These are phyloP conservation scores for Yamadazyma olivae DNA, from an alignment of 805 yeast genomes.

Conservation along the genomic window DNA sequence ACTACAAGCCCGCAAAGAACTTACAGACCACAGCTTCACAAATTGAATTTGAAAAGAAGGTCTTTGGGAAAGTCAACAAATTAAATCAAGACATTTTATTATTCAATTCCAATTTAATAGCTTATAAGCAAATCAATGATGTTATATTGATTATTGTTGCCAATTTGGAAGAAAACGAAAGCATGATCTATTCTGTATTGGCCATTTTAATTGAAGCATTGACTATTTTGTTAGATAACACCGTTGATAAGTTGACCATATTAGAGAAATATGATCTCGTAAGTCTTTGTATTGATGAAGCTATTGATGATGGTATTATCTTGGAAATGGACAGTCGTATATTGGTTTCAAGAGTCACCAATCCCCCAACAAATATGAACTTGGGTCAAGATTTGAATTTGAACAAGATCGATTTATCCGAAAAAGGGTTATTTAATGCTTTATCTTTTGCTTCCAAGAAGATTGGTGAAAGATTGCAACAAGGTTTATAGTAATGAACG, in stretches of 20 bases:
- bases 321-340: conserved; percentile 86
- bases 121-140: conserved; percentile 85
- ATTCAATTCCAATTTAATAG: conserved; percentile 73
- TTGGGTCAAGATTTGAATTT: conserved; percentile 54
- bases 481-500: conserved; percentile 37
- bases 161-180: conserved; percentile 79
- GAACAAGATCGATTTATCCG: conserved; percentile 62
- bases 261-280: conserved; percentile 84
- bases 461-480: conserved; percentile 44
- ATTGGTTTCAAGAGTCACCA: conserved; percentile 88
- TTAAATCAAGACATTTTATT: conserved; percentile 77
- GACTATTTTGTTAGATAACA: conserved; percentile 65
- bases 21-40: conserved; percentile 52
- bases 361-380: conserved; percentile 52
- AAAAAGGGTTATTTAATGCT: conserved; percentile 77
- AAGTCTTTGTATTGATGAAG: conserved; percentile 83
- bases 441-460: conserved; percentile 85
- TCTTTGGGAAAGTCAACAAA: conserved; percentile 76
- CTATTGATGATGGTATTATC: conserved; percentile 90
- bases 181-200: conserved; percentile 69
- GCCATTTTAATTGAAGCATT: conserved; percentile 79
- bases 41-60: conserved; percentile 66
- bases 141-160: conserved; percentile 70
- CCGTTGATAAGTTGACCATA: conserved; percentile 75
- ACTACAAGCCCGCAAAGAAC: conserved; percentile 46